Evolutionary conservation across 805 yeast species (phyloP), one percentile per base, ranked within the genome.

Genomic region (Sungouiozyma intestinalis): DNA sequence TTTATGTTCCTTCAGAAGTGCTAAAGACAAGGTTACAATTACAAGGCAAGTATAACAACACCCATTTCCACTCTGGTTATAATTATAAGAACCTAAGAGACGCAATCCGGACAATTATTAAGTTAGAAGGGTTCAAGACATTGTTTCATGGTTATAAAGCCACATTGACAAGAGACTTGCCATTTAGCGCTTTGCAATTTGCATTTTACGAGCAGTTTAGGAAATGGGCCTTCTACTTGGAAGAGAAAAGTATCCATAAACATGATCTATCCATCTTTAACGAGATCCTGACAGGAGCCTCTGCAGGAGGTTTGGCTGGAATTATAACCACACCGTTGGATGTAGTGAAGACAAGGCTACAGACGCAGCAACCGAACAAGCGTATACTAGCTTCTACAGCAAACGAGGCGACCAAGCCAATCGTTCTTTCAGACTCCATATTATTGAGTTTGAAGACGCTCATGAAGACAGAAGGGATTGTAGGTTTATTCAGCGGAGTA

Each of bases 1-100:
- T 85, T 31, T 92, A 90, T 53, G 99, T 92, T 8, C 99, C 99
- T 4, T 78, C 88, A 21, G 99, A 92, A 58, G 97, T 92, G 6
- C 64, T 92, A 42, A 92, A 92, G 60, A 87, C 98, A 6, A 71
- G 99, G 53, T 63, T 92, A 36, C 99, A 92, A 65, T 68, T 92
- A 39, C 98, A 92, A 64, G 97, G 97, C 0, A 72, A 80, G 29
- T 73, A 75, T 62, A 86, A 88, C 62, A 90, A 88, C 58, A 81
- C 81, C 2, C 68, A 71, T 60, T 87, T 86, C 48, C 67, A 72
- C 18, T 77, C 88, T 33, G 96, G 96, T 0, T 92, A 92, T 63
- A 88, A 88, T 59, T 90, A 90, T 61, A 69, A 68, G 38, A 82
- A 85, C n/a, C 67, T 86, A 35, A 53, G 69, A 9, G 77, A 85